A percentile compares a stretch with the other conserved stretches of the same genome.
phyloP scores from a whole-genome alignment of 306 rosid species.

The Prunus armeniaca region DNA sequence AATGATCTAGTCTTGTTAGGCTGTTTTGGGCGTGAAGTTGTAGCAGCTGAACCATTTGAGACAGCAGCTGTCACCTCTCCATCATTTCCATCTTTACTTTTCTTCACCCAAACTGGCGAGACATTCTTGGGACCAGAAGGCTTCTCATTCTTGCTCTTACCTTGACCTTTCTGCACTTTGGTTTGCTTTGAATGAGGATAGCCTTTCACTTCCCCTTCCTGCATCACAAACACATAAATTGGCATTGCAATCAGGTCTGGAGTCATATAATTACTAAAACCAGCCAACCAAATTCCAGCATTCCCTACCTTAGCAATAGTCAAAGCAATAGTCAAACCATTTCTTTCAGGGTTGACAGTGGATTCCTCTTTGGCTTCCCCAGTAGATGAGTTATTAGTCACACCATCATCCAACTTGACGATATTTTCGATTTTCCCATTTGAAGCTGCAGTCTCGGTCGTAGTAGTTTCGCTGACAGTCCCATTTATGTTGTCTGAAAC shows the following conservation, averaged over 20 bases:
- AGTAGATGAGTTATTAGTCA: slow-evolving; percentile 32
- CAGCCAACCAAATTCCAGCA: background rate
- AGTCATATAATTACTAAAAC: background rate
- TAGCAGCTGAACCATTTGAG: slow-evolving; percentile 56
- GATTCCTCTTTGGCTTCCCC: slow-evolving; percentile 48
- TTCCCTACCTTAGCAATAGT: slow-evolving; percentile 50
- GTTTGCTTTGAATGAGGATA: slow-evolving; percentile 33
- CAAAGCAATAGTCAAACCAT: slow-evolving; percentile 42
- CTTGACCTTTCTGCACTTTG: slow-evolving; percentile 45
- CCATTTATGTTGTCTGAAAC: slow-evolving; percentile 31
- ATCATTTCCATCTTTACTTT: slow-evolving; percentile 60
- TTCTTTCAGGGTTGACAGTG: slow-evolving; percentile 27
- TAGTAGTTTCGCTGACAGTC: slow-evolving; percentile 14
- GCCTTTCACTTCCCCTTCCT: slow-evolving; percentile 52
- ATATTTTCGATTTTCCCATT: slow-evolving; percentile 44
- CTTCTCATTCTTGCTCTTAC: slow-evolving; percentile 56
- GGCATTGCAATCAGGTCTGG: slow-evolving; percentile 18
- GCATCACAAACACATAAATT: slow-evolving; percentile 15
- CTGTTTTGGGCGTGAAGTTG: slow-evolving; percentile 48
- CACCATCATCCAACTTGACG: slow-evolving; percentile 36
- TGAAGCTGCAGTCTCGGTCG: slow-evolving; percentile 24
- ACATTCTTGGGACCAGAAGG: slow-evolving; percentile 32
- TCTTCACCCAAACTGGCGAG: slow-evolving; percentile 38
- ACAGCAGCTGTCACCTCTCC: slow-evolving; percentile 44
- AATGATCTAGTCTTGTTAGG: slow-evolving; percentile 43